Base-by-base conservation (phyloP, 2,329 filamentous ascomycete genomes). In the Botryotinia calthae region DNA sequence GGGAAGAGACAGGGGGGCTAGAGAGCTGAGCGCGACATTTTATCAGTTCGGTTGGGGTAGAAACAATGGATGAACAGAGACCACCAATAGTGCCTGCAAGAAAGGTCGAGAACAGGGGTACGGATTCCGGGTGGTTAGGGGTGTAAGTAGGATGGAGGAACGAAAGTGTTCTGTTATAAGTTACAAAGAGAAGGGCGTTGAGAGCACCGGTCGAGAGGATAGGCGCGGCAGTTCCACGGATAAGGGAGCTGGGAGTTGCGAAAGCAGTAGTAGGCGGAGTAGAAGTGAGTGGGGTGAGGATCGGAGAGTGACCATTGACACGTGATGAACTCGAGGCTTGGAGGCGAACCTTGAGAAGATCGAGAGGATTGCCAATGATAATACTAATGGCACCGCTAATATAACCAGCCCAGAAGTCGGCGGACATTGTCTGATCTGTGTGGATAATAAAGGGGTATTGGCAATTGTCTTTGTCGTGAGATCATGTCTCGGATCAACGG, bases 391-490 rank as follows among this genome's bases (percentile, higher is more conserved):
- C 94, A 70, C 95, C 95, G 80, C 92, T 95, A 74, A 96, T 84
- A 82, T 97, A 98, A 79, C 95, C 94, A 73, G 95, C 93, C 93
- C 93, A 97, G 82, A 98, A 98, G 81, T 97, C 95, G 77, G 93
- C 79, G 10, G 79, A 81, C 80, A 81, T 81, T n/a, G 18, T 76
- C 37, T 28, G 16, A 66, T 59, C 68, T 42, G 25, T 31, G 10
- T 59, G 12, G 4, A 31, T 68, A n/a, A 20, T 56, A 51, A 40
- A n/a, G 25, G 18, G 20, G 34, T 42, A 31, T 7, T n/a, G 25
- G n/a, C 54, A 51, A 14, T n/a, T 25, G 34, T 69, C 42, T 25
- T 44, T 72, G 37, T 51, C 58, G 58, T 46, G 51, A 20, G 66
- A 46, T 69, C 40, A 61, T 69, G 54, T 16, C 67, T 70, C 42